Conservation (phyloP, 2,329 filamentous ascomycete genomes). For the Claviceps sp. region DNA sequence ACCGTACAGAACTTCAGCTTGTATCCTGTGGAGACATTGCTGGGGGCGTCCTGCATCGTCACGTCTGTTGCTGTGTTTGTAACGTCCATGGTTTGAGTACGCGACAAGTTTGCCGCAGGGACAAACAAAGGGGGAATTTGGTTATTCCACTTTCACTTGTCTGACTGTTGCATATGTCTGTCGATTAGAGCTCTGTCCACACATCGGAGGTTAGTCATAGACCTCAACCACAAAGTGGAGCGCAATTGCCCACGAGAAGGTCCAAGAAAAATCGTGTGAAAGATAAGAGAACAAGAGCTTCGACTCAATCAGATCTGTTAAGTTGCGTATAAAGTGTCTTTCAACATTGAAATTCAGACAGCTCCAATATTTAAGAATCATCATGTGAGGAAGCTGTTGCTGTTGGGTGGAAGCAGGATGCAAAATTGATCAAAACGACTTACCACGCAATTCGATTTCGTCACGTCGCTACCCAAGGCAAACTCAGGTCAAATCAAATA, state of each 20-base stretch:
- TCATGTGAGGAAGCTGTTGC: slow-evolving; percentile 21
- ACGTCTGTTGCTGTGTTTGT: slow-evolving; percentile 24
- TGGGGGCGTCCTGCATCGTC: slow-evolving; percentile 28
- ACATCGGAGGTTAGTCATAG: not conserved
- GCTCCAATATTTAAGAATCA: slow-evolving; percentile 53
- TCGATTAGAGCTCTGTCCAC: not conserved
- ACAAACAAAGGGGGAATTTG: not conserved
- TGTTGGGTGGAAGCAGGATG: not conserved
- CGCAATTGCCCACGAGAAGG: not conserved
- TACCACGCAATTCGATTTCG: not conserved
- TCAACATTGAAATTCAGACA: slow-evolving; percentile 58
- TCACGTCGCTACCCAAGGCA: not conserved
- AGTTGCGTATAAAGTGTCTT: slow-evolving; percentile 43
- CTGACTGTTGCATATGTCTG: not conserved
- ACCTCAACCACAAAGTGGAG: not conserved
- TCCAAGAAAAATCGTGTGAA: not conserved
- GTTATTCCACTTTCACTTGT: not conserved
- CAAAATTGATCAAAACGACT: not conserved
- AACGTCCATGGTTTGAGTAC: slow-evolving; percentile 24
- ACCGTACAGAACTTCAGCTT: slow-evolving; percentile 96
- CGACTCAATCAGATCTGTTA: slow-evolving; percentile 11
- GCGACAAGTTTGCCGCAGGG: not conserved
- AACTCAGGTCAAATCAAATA: slow-evolving; percentile 1
- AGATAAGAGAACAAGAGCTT: not conserved
- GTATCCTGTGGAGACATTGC: slow-evolving; percentile 47